Evolutionary conservation across 1,284 basidiomycete species (phyloP), one percentile per base, ranked within the genome.

Genomic region (Paramarasmius palmivorus): DNA sequence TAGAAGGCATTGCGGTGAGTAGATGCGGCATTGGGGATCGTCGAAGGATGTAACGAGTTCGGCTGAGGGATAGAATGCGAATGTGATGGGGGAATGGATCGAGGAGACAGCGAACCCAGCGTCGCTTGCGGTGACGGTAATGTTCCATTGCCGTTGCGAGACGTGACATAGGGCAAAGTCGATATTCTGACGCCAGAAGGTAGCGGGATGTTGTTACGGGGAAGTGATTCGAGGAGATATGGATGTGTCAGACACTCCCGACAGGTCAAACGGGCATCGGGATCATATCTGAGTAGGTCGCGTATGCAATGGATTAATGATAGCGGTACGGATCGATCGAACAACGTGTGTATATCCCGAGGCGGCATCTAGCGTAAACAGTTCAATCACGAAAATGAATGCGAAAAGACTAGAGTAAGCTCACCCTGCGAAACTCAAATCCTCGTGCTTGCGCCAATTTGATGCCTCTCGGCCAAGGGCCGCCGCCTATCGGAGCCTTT

Each of bases 211-310:
- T 83, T 76, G 61, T 87, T 87, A 39, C 81, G 77, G 22, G 82
- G 88, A 71, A 69, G 82, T 57, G 75, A 86, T 69, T 90, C 88
- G 54, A 79, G 77, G 59, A 98, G 86, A 75, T 98, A 99, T 15
- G 85, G 79, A 71, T 98, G 95, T 36, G 92, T 80, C 53, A 98
- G 75, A 67, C 95, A 97, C 67, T 95, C 84, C 26, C 79, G 79
- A 57, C 93, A 91, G 4, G 93, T 97, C 50, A 97, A 75, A 34
- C 97, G 86, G 46, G 79, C 75, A 40, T 85, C 85, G 14, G 97
- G 96, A 66, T 99, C 93, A 72, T 97, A 99, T 63, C 88, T 90
- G 53, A 99, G 82, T 15, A 98, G 79, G 65, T 95, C 92, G 38
- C 87, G 82, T 65, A 99, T 96, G 71, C 95, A 96, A 63, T 98